Conservation (phyloP, 176 grass and related monocot species). For the Zoysia japonica region DNA sequence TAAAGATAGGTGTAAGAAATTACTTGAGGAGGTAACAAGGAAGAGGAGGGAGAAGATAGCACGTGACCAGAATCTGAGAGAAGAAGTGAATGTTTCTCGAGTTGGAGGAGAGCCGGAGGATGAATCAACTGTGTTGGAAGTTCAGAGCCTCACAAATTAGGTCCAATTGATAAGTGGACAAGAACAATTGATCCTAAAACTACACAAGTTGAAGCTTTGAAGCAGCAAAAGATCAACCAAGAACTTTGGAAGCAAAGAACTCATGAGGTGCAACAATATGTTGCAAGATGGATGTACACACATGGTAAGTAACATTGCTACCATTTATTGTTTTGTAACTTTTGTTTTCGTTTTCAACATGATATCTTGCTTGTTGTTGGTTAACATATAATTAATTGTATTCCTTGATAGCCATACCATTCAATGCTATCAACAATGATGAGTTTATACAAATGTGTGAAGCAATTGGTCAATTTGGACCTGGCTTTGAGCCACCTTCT, state of each 20-base stretch:
- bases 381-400: not conserved
- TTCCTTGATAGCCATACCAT: not conserved
- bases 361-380: no score
- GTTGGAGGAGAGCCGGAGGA: no score
- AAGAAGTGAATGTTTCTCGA: not conserved
- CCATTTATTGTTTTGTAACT: no score
- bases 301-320: no score
- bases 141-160: no score
- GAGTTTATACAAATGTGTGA: slow-evolving; percentile 6
- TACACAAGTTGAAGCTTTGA: not conserved
- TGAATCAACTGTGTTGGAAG: no score
- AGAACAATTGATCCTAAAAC: not conserved
- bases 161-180: no score
- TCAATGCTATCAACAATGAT: not conserved
- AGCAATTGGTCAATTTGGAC: not conserved
- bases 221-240: slow-evolving; percentile 3
- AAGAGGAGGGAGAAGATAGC: not conserved
- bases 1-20: not conserved
- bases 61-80: not conserved
- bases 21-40: not conserved
- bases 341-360: no score
- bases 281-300: no score
- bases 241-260: no score
- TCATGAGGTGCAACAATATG: no score
- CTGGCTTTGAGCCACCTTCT: not conserved